These are phyloP conservation scores for Taxillus chinensis DNA, from an alignment of 164 flowering plant species.

Conservation along the genomic window DNA sequence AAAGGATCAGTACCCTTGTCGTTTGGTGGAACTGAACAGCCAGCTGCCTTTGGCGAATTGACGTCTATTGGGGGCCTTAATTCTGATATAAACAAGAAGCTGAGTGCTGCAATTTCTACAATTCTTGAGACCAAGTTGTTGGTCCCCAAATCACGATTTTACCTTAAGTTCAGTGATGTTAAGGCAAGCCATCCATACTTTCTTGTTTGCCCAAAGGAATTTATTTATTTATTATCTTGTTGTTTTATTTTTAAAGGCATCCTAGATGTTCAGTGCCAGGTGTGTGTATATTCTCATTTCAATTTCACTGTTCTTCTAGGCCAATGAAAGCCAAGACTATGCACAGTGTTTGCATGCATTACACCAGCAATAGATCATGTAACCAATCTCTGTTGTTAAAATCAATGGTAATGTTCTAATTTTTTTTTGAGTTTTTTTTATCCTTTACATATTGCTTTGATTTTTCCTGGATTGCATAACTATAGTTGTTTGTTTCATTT, in stretches of 20 bases:
- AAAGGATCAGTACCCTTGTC: constrained; percentile 91
- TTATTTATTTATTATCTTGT: constrained; percentile 29
- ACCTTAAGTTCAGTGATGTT: constrained; percentile 73
- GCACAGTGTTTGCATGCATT: constrained; percentile 98
- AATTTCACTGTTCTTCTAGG: constrained; percentile 77
- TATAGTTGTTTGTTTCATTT: background rate
- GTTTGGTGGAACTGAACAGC: constrained; percentile 84
- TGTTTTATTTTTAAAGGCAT: constrained; percentile 7
- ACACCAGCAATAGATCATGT: constrained; percentile 88
- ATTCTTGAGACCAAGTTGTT: constrained; percentile 73
- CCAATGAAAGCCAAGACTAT: constrained; percentile 79
- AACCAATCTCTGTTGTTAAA: constrained; percentile 22
- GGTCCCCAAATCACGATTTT: constrained; percentile 68
- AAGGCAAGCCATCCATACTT: constrained; percentile 49
- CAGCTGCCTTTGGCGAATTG: constrained; percentile 91
- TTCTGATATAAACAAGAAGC: constrained; percentile 72
- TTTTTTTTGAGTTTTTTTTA: background rate
- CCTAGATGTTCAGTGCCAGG: too few relatives aligned
- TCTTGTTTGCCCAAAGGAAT: constrained; percentile 12
- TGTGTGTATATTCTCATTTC: background rate
- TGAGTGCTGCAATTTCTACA: constrained; percentile 80
- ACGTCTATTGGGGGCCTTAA: constrained; percentile 89
- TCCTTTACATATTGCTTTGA: background rate
- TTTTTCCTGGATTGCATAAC: background rate
- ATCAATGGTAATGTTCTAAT: too few relatives aligned